phyloP scores from a whole-genome alignment of 2,329 filamentous ascomycete species.

The Aspergillus aculeatinus region DNA sequence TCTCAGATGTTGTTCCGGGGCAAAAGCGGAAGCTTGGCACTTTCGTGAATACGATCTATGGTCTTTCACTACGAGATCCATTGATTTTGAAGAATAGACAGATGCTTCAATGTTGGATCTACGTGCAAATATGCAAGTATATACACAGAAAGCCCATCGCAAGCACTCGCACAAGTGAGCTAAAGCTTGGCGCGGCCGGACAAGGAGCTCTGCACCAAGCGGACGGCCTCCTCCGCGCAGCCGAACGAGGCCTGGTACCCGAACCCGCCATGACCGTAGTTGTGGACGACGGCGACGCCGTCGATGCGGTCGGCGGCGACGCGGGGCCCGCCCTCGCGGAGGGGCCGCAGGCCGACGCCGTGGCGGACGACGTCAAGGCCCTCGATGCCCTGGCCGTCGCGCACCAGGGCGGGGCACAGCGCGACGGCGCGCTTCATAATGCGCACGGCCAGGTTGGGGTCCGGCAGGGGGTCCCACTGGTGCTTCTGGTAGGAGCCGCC shows the following conservation, averaged over 20 bases:
- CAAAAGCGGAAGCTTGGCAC: background rate
- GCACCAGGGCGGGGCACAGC: conserved; percentile 42
- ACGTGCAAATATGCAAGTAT: too few relatives aligned
- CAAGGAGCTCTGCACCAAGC: conserved; percentile 60
- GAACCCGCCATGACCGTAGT: conserved; percentile 48
- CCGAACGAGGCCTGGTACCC: conserved; percentile 71
- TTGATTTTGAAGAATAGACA: too few relatives aligned
- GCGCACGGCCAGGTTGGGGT: conserved; percentile 73
- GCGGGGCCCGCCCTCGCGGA: conserved; percentile 69
- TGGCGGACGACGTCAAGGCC: conserved; percentile 75
- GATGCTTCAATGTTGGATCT: too few relatives aligned
- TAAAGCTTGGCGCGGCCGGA: conserved; percentile 34
- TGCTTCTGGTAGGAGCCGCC: conserved; percentile 81
- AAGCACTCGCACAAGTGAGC: too few relatives aligned
- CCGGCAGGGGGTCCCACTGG: conserved; percentile 75
- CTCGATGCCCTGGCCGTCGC: conserved; percentile 64
- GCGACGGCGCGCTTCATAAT: conserved; percentile 71
- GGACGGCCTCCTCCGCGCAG: conserved; percentile 65
- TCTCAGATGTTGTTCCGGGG: background rate
- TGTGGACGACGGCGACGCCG: conserved; percentile 54
- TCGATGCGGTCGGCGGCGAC: conserved; percentile 70
- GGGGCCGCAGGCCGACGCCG: conserved; percentile 76
- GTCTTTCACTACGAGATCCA: too few relatives aligned
- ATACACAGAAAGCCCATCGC: too few relatives aligned
- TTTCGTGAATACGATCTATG: too few relatives aligned